Percentiles rank a stretch among this genome's conserved stretches.
These are phyloP conservation scores for Rhodosporidiobolus sp. DNA, from an alignment of 768 basidiomycete species.

Conservation along the genomic window DNA sequence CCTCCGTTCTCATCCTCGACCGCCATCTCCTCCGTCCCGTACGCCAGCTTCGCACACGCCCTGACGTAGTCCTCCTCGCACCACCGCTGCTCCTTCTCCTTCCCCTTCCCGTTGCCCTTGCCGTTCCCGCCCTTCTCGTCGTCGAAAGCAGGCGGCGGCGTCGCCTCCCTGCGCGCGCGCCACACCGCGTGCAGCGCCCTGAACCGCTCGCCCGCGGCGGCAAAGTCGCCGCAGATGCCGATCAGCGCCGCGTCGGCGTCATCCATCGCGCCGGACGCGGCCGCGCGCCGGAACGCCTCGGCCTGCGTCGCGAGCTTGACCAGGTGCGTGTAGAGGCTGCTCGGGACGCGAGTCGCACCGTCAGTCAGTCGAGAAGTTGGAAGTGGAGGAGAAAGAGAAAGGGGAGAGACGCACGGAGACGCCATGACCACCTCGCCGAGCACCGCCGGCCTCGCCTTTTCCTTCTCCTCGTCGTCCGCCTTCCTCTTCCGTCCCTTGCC, in stretches of 20 bases:
- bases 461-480: background rate
- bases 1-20: background rate
- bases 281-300: slow-evolving; percentile 56
- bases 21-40: slow-evolving; percentile 50
- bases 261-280: slow-evolving; percentile 45
- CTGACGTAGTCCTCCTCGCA: slow-evolving; percentile 53
- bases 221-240: slow-evolving; percentile 50
- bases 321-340: slow-evolving; percentile 53
- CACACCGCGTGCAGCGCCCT: slow-evolving; percentile 1
- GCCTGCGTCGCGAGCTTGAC: slow-evolving; percentile 58
- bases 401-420: slow-evolving; percentile 47
- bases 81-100: slow-evolving; percentile 45
- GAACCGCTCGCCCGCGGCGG: slow-evolving; percentile 54
- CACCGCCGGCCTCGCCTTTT: background rate
- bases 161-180: slow-evolving; percentile 21
- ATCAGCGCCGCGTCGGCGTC: slow-evolving; percentile 31
- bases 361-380: background rate
- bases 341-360: background rate
- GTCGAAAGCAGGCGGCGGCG: slow-evolving; percentile 18
- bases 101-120: background rate
- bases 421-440: slow-evolving; percentile 35
- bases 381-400: slow-evolving; percentile 46
- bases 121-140: background rate
- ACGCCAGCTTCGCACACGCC: slow-evolving; percentile 56
- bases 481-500: slow-evolving; percentile 34